A percentile compares a stretch with the other conserved stretches of the same genome.
These are phyloP conservation scores for Cryptococcus amylolentus DNA, from an alignment of 1,284 basidiomycete species.

Conservation along the genomic window DNA sequence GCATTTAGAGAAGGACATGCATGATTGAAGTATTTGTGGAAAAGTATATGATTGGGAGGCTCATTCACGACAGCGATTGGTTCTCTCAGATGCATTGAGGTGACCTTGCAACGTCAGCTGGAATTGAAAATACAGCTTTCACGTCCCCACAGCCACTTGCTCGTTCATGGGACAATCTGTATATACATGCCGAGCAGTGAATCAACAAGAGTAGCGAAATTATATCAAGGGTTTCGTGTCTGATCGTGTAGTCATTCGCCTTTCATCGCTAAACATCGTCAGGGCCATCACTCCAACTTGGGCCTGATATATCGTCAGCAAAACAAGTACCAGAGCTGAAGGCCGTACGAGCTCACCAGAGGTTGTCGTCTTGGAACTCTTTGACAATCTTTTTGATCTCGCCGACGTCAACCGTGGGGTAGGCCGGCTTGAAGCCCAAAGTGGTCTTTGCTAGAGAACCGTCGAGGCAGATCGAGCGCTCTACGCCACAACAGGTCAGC, in stretches of 20 bases:
- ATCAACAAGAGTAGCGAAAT: too few relatives aligned
- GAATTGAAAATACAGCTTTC: too few relatives aligned
- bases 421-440: constrained; percentile 64
- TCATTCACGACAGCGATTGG: too few relatives aligned
- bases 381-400: constrained; percentile 40
- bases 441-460: constrained; percentile 48
- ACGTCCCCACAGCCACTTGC: not conserved
- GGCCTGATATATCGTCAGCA: too few relatives aligned
- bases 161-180: not conserved
- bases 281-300: too few relatives aligned
- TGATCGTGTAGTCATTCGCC: too few relatives aligned
- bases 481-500: constrained; percentile 48
- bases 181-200: not conserved
- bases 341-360: constrained; percentile 35
- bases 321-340: too few relatives aligned
- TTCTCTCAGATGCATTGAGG: not conserved
- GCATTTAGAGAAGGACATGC: not conserved
- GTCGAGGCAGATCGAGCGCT: constrained; percentile 51
- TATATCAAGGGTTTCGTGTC: too few relatives aligned
- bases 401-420: constrained; percentile 53
- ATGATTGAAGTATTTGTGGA: not conserved
- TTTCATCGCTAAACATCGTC: too few relatives aligned
- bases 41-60: not conserved
- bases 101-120: too few relatives aligned
- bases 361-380: constrained; percentile 42